Percentiles rank a stretch among this genome's conserved stretches.
Evolutionary conservation across 805 yeast species (phyloP).

Genomic region (Candida endomychidarum): DNA sequence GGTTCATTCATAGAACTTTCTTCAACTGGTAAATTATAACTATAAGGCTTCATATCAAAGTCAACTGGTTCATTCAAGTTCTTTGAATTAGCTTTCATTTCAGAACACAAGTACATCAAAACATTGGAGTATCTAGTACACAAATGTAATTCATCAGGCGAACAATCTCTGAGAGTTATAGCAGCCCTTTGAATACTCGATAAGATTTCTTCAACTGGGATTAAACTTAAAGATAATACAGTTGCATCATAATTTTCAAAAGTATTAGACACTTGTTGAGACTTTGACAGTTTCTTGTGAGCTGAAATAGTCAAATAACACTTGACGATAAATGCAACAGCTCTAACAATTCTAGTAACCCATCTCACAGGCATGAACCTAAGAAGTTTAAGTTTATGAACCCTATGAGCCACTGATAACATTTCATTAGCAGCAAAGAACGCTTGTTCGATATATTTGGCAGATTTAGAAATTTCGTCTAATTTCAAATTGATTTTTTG

Average conservation of each 20-base stretch:
- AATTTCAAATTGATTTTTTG: slow-evolving; percentile 43
- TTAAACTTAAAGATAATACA: slow-evolving; percentile 57
- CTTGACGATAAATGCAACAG: slow-evolving; percentile 88
- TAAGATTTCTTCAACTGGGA: slow-evolving; percentile 70
- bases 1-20: neutral
- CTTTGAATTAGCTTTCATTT: slow-evolving; percentile 56
- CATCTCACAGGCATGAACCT: slow-evolving; percentile 89
- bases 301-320: slow-evolving; percentile 69
- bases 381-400: slow-evolving; percentile 62
- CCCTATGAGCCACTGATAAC: slow-evolving; percentile 65
- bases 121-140: slow-evolving; percentile 79
- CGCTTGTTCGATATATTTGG: slow-evolving; percentile 78
- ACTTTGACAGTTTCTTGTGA: slow-evolving; percentile 26
- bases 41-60: slow-evolving; percentile 8
- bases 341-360: slow-evolving; percentile 81
- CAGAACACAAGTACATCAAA: slow-evolving; percentile 71
- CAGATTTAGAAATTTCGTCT: slow-evolving; percentile 70
- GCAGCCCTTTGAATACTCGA: slow-evolving; percentile 71
- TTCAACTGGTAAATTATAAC: slow-evolving; percentile 2
- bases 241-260: slow-evolving; percentile 44
- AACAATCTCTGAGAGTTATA: slow-evolving; percentile 69
- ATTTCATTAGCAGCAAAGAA: slow-evolving; percentile 82
- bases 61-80: slow-evolving; percentile 15
- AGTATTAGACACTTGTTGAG: slow-evolving; percentile 17
- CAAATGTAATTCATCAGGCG: slow-evolving; percentile 87